phyloP scores from a whole-genome alignment of 768 basidiomycete genomes.

The Pulveroboletus sp. region DNA sequence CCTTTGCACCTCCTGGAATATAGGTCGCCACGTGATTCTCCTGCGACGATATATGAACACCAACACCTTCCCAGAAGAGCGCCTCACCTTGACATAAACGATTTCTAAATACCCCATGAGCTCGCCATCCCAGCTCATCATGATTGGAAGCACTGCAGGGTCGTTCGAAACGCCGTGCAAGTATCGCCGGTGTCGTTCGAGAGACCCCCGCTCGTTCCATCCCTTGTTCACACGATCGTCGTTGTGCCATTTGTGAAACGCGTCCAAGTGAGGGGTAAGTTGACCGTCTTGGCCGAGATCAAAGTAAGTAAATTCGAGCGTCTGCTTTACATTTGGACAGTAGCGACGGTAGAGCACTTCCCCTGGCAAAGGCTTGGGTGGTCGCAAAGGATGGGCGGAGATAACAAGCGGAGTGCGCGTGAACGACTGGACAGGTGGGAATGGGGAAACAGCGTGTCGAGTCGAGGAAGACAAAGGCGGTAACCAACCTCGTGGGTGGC shows the following conservation, averaged over 20 bases:
- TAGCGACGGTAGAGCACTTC: slow-evolving; percentile 38
- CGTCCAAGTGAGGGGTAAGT: slow-evolving; percentile 33
- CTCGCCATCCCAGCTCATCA: slow-evolving; percentile 46
- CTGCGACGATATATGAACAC: slow-evolving; percentile 1
- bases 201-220: slow-evolving; percentile 44
- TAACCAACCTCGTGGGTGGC: slow-evolving; percentile 31
- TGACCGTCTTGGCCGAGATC: slow-evolving; percentile 16
- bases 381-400: slow-evolving; percentile 48
- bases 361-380: slow-evolving; percentile 40
- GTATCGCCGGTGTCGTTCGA: slow-evolving; percentile 42
- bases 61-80: not conserved
- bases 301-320: slow-evolving; percentile 28
- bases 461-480: slow-evolving; percentile 29
- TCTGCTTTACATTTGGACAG: slow-evolving; percentile 32
- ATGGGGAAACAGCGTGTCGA: slow-evolving; percentile 20
- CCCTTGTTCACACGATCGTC: slow-evolving; percentile 40
- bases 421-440: slow-evolving; percentile 38
- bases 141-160: slow-evolving; percentile 35
- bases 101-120: slow-evolving; percentile 42
- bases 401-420: slow-evolving; percentile 45
- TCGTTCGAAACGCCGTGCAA: slow-evolving; percentile 33
- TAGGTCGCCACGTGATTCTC: slow-evolving; percentile 22
- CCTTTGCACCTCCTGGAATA: slow-evolving; percentile 25
- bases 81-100: slow-evolving; percentile 42
- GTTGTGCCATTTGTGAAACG: slow-evolving; percentile 49